These are phyloP conservation scores for Mycosphaerelloides madeirae DNA, from an alignment of 2,329 filamentous ascomycete species.

Conservation along the genomic window DNA sequence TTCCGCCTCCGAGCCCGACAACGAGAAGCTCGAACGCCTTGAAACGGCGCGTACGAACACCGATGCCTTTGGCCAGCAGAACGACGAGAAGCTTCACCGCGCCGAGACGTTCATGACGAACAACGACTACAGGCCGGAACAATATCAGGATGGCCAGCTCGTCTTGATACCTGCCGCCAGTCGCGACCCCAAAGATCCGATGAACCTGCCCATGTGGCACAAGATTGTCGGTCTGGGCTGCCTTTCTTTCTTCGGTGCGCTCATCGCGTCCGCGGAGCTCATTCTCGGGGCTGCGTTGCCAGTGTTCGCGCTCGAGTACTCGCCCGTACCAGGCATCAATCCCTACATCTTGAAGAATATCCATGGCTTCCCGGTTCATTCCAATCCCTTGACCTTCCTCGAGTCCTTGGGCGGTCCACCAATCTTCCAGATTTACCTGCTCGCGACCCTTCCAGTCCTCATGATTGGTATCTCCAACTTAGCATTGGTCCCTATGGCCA, in stretches of 20 bases:
- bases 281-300: constrained; percentile 30
- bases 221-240: not conserved
- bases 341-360: constrained; percentile 4
- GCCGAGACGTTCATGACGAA: too few relatives aligned
- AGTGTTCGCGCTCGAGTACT: constrained; percentile 28
- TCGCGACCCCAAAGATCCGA: too few relatives aligned
- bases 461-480: constrained; percentile 29
- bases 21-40: too few relatives aligned
- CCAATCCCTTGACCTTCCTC: constrained; percentile 19
- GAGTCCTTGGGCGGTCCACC: constrained; percentile 21
- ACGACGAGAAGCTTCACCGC: too few relatives aligned
- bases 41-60: too few relatives aligned
- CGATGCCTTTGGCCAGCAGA: too few relatives aligned
- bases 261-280: constrained; percentile 28
- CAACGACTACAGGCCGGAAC: too few relatives aligned
- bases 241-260: constrained; percentile 23
- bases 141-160: too few relatives aligned
- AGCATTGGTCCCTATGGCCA: constrained; percentile 27
- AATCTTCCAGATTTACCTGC: constrained; percentile 28
- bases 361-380: constrained; percentile 16
- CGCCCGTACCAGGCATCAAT: constrained; percentile 15
- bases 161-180: too few relatives aligned
- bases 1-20: too few relatives aligned
- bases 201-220: too few relatives aligned
- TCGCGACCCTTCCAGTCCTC: constrained; percentile 28